These are phyloP conservation scores for Apium graveolens DNA, from an alignment of 129 eudicot genomes.

Conservation along the genomic window DNA sequence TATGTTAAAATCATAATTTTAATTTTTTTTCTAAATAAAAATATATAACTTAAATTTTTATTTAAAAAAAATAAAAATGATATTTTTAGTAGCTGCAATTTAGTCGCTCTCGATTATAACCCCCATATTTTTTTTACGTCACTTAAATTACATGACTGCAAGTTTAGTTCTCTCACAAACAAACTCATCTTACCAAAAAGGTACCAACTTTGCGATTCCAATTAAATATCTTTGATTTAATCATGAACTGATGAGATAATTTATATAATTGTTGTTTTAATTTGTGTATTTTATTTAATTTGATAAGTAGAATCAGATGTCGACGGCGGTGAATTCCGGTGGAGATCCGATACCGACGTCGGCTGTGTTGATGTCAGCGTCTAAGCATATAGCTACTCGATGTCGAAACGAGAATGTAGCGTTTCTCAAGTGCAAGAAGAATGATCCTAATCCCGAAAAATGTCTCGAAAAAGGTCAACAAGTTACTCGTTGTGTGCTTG, in stretches of 20 bases:
- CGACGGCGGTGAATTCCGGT: constrained; percentile 36
- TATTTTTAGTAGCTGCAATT: no score
- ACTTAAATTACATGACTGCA: no score
- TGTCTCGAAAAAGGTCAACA: constrained; percentile 81
- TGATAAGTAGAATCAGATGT: constrained; percentile 29
- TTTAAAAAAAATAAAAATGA: no score
- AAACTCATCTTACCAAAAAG: no score
- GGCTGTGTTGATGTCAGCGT: constrained; percentile 66
- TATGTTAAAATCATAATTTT: no score
- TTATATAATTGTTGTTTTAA: background rate
- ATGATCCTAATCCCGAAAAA: constrained; percentile 85
- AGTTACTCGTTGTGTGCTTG: constrained; percentile 78
- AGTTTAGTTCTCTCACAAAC: no score
- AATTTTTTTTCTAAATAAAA: no score
- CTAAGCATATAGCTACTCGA: constrained; percentile 71
- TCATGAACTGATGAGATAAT: background rate
- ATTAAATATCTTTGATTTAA: no score
- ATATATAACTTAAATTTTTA: no score
- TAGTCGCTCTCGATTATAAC: no score
- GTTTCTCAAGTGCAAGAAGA: constrained; percentile 82
- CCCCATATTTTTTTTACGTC: no score
- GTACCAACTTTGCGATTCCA: background rate
- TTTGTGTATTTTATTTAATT: no score
- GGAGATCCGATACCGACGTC: constrained; percentile 80
- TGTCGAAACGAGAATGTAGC: constrained; percentile 76